Evolutionary conservation across 2,329 filamentous ascomycete species (phyloP).

Genomic region (Dactylonectria macrodidyma): DNA sequence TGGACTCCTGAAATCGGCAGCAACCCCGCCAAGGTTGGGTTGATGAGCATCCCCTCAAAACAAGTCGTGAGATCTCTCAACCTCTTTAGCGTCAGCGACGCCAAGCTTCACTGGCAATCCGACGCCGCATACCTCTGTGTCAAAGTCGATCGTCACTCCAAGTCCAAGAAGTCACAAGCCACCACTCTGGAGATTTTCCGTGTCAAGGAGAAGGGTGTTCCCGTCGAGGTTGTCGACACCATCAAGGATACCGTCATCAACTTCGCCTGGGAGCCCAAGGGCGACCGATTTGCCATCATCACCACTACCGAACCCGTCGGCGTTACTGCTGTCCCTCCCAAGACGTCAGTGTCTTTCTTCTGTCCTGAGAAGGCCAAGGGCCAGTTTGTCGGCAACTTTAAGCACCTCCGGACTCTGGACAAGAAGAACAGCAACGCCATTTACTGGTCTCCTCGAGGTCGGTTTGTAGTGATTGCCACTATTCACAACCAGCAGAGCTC

Average conservation of each 20-base stretch:
- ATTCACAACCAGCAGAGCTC: slow-evolving; percentile 94
- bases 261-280: slow-evolving; percentile 99
- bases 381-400: slow-evolving; percentile 88
- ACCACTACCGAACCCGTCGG: slow-evolving; percentile 88
- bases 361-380: slow-evolving; percentile 95
- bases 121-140: slow-evolving; percentile 95
- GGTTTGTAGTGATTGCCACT: slow-evolving; percentile 95
- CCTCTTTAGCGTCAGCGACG: slow-evolving; percentile 97
- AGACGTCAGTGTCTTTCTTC: slow-evolving; percentile 97
- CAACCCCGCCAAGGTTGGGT: slow-evolving; percentile 95
- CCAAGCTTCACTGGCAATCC: slow-evolving; percentile 99
- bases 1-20: slow-evolving; percentile 99
- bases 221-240: slow-evolving; percentile 96
- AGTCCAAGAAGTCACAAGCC: slow-evolving; percentile 97
- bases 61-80: slow-evolving; percentile 95
- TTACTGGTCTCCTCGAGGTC: slow-evolving; percentile 97
- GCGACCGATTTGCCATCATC: slow-evolving; percentile 96
- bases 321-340: slow-evolving; percentile 87
- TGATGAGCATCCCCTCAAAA: slow-evolving; percentile 97
- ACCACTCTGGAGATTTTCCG: slow-evolving; percentile 99
- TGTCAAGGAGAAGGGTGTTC: slow-evolving; percentile 96
- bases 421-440: slow-evolving; percentile 99
- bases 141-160: slow-evolving; percentile 98
- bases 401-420: slow-evolving; percentile 92
- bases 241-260: slow-evolving; percentile 99